A percentile compares a stretch with the other conserved stretches of the same genome.
Conservation (phyloP, 352 stramenopile genomes). For the Pythium plurisporium region DNA sequence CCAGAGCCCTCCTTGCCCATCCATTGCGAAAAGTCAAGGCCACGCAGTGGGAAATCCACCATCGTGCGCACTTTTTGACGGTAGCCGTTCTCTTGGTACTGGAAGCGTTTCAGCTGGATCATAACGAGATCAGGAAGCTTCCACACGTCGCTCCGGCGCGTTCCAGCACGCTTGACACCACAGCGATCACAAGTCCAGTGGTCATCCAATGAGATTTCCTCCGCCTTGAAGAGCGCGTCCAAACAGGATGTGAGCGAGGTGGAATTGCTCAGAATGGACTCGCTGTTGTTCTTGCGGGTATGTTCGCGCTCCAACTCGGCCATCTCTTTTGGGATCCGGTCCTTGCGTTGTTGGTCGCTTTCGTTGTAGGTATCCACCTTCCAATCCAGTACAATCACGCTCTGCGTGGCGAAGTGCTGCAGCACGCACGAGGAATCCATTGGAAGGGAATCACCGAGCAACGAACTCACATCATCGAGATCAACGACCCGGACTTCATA, state of each 20-base stretch:
- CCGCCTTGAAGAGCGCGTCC: constrained; percentile 62
- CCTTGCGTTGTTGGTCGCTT: constrained; percentile 18
- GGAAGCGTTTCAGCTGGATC: constrained; percentile 87
- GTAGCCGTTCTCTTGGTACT: constrained; percentile 83
- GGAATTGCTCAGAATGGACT: constrained; percentile 25
- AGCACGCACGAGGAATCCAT: constrained; percentile 51
- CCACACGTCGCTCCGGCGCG: constrained; percentile 63
- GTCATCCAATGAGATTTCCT: constrained; percentile 69
- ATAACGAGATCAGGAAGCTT: constrained; percentile 78
- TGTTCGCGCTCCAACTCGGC: constrained; percentile 26
- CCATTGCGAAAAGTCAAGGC: constrained; percentile 75
- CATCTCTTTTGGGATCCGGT: constrained; percentile 30
- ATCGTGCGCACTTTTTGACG: constrained; percentile 78
- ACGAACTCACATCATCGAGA: constrained; percentile 45
- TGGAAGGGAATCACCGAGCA: constrained; percentile 35
- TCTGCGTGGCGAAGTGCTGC: constrained; percentile 66
- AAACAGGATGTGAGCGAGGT: constrained; percentile 63
- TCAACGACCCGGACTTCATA: constrained; percentile 58
- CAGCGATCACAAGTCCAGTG: constrained; percentile 73
- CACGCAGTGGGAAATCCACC: constrained; percentile 77
- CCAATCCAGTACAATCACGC: constrained; percentile 80
- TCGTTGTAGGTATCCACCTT: constrained; percentile 21
- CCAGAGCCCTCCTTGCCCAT: constrained; percentile 30
- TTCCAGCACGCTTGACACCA: constrained; percentile 50
- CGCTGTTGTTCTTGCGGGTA: constrained; percentile 6